Base-by-base conservation (phyloP, 2,329 filamentous ascomycete species). In the Helotiales sp. region DNA sequence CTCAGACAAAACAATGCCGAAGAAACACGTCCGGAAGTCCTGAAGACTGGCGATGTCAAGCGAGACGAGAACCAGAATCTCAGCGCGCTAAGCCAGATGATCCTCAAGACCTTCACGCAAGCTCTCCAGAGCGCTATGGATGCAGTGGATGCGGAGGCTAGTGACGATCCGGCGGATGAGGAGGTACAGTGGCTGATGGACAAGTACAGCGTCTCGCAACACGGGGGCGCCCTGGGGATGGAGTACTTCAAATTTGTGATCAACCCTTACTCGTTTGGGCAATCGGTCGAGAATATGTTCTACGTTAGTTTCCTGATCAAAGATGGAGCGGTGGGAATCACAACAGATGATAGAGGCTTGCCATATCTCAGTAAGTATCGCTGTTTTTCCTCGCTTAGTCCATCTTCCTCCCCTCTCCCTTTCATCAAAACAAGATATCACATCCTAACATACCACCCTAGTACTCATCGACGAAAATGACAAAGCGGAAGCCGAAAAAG, bases 211-310 rank as follows among this genome's bases (percentile, higher is more conserved):
- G 81, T 97, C 15, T 85, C 88, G 13, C 83, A 85, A 20, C 34
- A 40, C n/a, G 8, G 7, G 7, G 47, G 34, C 43, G 88, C 89
- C 1, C 89, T 89, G 1, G 92, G 92, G 17, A 86, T 97, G 3
- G 88, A 92, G 59, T 80, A 97, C 13, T 91, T 97, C 78, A 89
- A 91, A 61, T 98, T 97, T 73, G 92, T 93, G 47, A 86, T 98
- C 70, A 97, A 99, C 73, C 96, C 96, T 0, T 82, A 82, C 45
- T 97, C 93, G 0, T 99, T 98, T 75, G 93, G 93, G 0, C 96
- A 99, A 79, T 97, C 93, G 0, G 89, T 99, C 6, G 96, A 99
- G 78, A 99, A 99, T 74, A 84, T 99, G 74, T 99, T 99, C 79
- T 98, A 98, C 77, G 87, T 97, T 73, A 96, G 93, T 77, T 99